Base-by-base conservation (phyloP, 805 yeast species). In the Saccharomycopsis fibuligera region DNA sequence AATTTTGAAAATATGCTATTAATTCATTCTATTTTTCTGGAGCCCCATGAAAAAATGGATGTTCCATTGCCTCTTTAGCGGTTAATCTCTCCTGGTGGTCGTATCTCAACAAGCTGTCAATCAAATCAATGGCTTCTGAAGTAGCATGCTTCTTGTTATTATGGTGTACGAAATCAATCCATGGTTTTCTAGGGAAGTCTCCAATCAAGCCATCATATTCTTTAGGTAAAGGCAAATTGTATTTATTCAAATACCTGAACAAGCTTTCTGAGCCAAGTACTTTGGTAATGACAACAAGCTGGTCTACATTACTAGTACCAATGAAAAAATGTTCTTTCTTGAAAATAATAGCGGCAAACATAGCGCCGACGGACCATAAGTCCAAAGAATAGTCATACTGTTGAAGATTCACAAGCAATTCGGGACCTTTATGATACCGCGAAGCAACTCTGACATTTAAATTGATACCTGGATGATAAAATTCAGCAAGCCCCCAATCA, bases 401-500 rank as follows among this genome's bases (percentile, higher is more conserved):
- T 62, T 85, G 85, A 61, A 83, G 81, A 63, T 89, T 90, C 22
- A 89, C 88, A 52, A 90, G 70, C 50, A 90, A 68, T 62, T 90
- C 97, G 2, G 97, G 97, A 2, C 96, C 96, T 66, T 90, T 90
- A 66, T 84, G 90, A 63, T 87, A 88, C 56, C 97, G 70, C 4
- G 96, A 86, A 2, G 97, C 96, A 16, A 90, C 97, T 56, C 97
- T 75, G 19, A 90, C 96, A 60, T 90, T 90, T 60, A 86, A 90
- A 59, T 87, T 96, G 62, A 79, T 84, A 12, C 88, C 88, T 22
- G 87, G 80, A 62, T 90, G 96, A 61, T 89, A 89, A 62, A 87
- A 89, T 64, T 90, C 97, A 6, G 97, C 96, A 45, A 90, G 68
- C 5, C 97, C 97, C 96, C 96, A 90, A 66, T 90, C 97, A 47